Evolutionary conservation across 495 filamentous ascomycete species (phyloP), one percentile per base, ranked within the genome.

Genomic region (Penicillium simplicissimum): DNA sequence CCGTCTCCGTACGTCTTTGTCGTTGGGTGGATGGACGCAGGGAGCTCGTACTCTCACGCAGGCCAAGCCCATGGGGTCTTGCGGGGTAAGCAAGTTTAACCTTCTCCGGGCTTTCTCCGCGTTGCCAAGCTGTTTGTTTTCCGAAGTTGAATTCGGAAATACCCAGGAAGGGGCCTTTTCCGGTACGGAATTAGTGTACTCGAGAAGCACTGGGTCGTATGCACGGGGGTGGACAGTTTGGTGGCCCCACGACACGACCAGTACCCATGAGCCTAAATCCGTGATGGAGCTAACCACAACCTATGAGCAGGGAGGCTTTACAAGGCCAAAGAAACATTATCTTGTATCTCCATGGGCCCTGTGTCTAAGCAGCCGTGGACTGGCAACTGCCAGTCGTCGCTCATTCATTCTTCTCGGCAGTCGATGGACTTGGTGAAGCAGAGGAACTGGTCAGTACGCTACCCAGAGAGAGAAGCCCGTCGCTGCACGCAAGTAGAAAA

Each of bases 61-160:
- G n/a, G 51, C 51, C 17, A 53, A 53, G 31, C 0, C 31, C 11
- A 36, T 35, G 19, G 10, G 45, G 13, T n/a, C 45, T 49, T 49
- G 45, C 45, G 45, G 45, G 45, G 45, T 49, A 45, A 13, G n/a
- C 23, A 28, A 10, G 2, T n/a, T 31, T 0, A 49, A 8, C 13
- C 13, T 49, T 49, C 25, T 49, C 45, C 45, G 45, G 45, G 25
- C 23, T 45, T 45, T 45, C 42, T 45, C 42, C 42, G 42, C 19
- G 17, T 21, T 31, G 45, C 45, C 45, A 49, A 49, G 45, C 19
- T 2, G 11, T 1, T 9, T 49, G 13, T 31, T 49, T 45, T 45
- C 42, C 42, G 42, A 13, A 4, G 17, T 15, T 23, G 14, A 19
- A 3, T 1, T 3, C 42, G 42, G 42, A 45, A 45, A 45, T 45